A percentile compares a stretch with the other conserved stretches of the same genome.
These are phyloP conservation scores for Lipomyces sp. DNA, from an alignment of 805 yeast genomes.

Conservation along the genomic window DNA sequence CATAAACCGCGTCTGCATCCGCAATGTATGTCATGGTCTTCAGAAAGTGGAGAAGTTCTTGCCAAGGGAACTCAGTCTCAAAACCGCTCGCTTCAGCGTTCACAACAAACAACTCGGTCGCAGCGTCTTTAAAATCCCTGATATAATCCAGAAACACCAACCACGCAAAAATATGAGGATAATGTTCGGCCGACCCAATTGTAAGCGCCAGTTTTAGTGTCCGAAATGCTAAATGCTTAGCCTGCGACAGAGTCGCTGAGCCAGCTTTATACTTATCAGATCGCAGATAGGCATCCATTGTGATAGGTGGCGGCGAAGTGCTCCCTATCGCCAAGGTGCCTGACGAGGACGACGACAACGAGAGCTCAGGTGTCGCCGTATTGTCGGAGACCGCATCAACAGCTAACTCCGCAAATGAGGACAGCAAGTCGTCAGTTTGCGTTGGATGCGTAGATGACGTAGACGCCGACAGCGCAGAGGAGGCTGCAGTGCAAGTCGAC, in stretches of 20 bases:
- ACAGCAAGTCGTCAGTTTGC: conserved; percentile 3
- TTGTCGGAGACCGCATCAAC: not conserved
- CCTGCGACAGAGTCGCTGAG: conserved; percentile 7
- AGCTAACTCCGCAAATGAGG: conserved; percentile 12
- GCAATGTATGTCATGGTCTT: conserved; percentile 26
- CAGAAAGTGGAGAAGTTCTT: conserved; percentile 26
- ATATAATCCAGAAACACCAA: conserved; percentile 30
- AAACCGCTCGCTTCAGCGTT: not conserved
- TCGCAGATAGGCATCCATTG: conserved; percentile 7
- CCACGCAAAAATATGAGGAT: conserved; percentile 35
- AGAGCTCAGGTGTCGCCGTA: not conserved
- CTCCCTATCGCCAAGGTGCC: not conserved
- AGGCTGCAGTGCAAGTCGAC: conserved; percentile 2
- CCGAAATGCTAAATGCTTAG: conserved; percentile 21
- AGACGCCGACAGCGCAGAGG: not conserved
- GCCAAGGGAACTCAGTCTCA: conserved; percentile 29
- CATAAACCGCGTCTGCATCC: conserved; percentile 21
- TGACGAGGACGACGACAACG: not conserved
- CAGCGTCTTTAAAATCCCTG: conserved; percentile 18
- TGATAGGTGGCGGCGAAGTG: not conserved
- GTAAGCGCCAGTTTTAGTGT: conserved; percentile 27
- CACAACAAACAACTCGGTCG: conserved; percentile 13
- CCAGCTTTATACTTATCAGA: conserved; percentile 19
- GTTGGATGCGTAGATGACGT: not conserved
- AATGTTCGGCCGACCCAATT: conserved; percentile 29